phyloP scores from a whole-genome alignment of 2,329 filamentous ascomycete species.

The Metarhizium rileyi region DNA sequence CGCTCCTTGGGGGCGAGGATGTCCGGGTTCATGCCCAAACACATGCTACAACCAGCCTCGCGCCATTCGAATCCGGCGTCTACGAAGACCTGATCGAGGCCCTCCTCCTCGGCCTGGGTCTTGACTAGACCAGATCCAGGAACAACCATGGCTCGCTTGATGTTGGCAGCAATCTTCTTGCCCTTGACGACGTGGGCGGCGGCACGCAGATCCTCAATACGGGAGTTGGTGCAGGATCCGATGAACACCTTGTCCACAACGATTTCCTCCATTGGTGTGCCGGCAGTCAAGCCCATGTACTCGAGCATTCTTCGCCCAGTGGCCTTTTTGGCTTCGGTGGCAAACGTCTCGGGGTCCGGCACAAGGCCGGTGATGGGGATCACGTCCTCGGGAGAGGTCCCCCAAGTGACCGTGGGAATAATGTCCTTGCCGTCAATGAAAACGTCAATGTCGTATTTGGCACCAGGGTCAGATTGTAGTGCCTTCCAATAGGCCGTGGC shows the following conservation, averaged over 20 bases:
- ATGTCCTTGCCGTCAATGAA: conserved; percentile 91
- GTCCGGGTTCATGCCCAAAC: conserved; percentile 97
- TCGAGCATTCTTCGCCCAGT: conserved; percentile 74
- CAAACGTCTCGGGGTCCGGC: conserved; percentile 80
- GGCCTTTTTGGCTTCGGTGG: conserved; percentile 68
- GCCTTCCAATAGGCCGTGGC: conserved; percentile 82
- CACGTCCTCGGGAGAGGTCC: conserved; percentile 92
- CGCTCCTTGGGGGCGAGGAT: conserved; percentile 87
- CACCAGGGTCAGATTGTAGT: conserved; percentile 75
- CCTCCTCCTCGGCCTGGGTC: conserved; percentile 80
- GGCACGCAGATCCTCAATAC: conserved; percentile 88
- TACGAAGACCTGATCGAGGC: conserved; percentile 82
- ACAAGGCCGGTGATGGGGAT: conserved; percentile 89
- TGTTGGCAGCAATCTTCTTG: conserved; percentile 74
- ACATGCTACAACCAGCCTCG: conserved; percentile 98
- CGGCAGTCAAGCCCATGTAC: conserved; percentile 89
- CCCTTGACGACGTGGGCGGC: conserved; percentile 82
- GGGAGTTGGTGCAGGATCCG: conserved; percentile 92
- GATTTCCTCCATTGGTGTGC: conserved; percentile 88
- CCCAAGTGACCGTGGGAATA: conserved; percentile 88
- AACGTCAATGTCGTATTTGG: conserved; percentile 83
- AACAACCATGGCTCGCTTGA: conserved; percentile 93
- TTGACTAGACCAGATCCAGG: conserved; percentile 94
- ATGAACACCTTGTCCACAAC: conserved; percentile 93
- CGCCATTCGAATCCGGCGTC: conserved; percentile 97